These are phyloP conservation scores for Candida ovalis DNA, from an alignment of 805 yeast species.

Conservation along the genomic window DNA sequence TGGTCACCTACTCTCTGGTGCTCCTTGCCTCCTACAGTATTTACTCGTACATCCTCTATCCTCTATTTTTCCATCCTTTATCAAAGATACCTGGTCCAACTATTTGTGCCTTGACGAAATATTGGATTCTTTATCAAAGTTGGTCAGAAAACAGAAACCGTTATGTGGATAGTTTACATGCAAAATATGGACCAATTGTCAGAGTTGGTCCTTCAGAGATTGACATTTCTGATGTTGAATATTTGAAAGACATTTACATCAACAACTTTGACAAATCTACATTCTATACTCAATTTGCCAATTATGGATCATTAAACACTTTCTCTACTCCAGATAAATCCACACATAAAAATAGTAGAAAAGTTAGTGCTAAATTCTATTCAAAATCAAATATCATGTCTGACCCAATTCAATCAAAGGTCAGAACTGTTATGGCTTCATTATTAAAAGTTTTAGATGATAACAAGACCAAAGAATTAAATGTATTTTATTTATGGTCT, in stretches of 20 bases:
- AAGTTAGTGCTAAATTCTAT: slow-evolving; percentile 38
- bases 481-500: slow-evolving; percentile 62
- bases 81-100: slow-evolving; percentile 57
- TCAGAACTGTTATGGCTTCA: slow-evolving; percentile 32
- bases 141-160: slow-evolving; percentile 47
- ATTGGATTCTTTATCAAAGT: slow-evolving; percentile 39
- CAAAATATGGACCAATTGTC: slow-evolving; percentile 57
- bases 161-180: slow-evolving; percentile 48
- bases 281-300: slow-evolving; percentile 58
- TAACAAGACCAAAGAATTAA: slow-evolving; percentile 33
- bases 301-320: slow-evolving; percentile 55
- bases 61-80: slow-evolving; percentile 47
- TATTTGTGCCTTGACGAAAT: slow-evolving; percentile 42
- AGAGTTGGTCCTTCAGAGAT: slow-evolving; percentile 59
- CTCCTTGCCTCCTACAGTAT: slow-evolving; percentile 5
- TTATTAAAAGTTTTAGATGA: slow-evolving; percentile 23
- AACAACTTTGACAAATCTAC: slow-evolving; percentile 51
- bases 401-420: slow-evolving; percentile 29
- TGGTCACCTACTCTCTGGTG: slow-evolving; percentile 4
- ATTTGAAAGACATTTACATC: slow-evolving; percentile 52
- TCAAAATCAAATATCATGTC: slow-evolving; percentile 40
- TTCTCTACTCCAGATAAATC: slow-evolving; percentile 51
- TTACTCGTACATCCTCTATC: slow-evolving; percentile 33
- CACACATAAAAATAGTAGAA: slow-evolving; percentile 43
- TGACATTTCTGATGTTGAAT: slow-evolving; percentile 49